Evolutionary conservation across 495 filamentous ascomycete genomes (phyloP).

Genomic region (Tuber aestivum): DNA sequence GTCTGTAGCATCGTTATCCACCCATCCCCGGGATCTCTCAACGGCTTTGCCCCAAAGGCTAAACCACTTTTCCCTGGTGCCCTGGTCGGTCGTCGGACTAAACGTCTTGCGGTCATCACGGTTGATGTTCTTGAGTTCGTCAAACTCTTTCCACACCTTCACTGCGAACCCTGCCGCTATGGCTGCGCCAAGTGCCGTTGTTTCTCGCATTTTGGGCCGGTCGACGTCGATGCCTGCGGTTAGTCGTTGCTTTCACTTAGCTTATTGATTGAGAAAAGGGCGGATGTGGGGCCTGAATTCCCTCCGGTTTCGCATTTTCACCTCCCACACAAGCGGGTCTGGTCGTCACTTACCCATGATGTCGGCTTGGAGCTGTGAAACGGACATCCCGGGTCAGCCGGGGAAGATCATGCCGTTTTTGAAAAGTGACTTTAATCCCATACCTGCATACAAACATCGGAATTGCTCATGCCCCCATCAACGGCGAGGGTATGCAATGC

Average conservation of each 20-base stretch:
- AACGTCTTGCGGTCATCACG: slow-evolving; percentile 69
- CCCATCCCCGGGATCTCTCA: slow-evolving; percentile 84
- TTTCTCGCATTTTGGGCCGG: slow-evolving; percentile 86
- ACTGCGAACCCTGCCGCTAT: slow-evolving; percentile 88
- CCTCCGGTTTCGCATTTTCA: background rate
- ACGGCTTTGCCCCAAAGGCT: slow-evolving; percentile 79
- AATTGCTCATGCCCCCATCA: slow-evolving; percentile 92
- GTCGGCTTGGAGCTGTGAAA: slow-evolving; percentile 70
- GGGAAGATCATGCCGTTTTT: slow-evolving; percentile 9
- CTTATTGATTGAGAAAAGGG: background rate
- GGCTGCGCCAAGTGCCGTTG: slow-evolving; percentile 86
- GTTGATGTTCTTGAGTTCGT: slow-evolving; percentile 74
- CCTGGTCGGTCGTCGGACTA: slow-evolving; percentile 56
- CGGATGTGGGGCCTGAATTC: background rate
- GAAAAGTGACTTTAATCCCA: slow-evolving; percentile 22
- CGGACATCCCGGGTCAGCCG: slow-evolving; percentile 9
- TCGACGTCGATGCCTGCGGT: slow-evolving; percentile 63
- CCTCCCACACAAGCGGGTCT: background rate
- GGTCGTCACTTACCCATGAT: slow-evolving; percentile 54
- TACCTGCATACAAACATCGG: slow-evolving; percentile 89
- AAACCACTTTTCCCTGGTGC: slow-evolving; percentile 63
- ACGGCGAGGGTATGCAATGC: slow-evolving; percentile 72
- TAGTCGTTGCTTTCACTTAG: slow-evolving; percentile 8
- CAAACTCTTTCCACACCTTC: slow-evolving; percentile 71
- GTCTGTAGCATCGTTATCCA: slow-evolving; percentile 49